Base-by-base conservation (phyloP, 331 rosid species). In the Pyracantha coccinea region DNA sequence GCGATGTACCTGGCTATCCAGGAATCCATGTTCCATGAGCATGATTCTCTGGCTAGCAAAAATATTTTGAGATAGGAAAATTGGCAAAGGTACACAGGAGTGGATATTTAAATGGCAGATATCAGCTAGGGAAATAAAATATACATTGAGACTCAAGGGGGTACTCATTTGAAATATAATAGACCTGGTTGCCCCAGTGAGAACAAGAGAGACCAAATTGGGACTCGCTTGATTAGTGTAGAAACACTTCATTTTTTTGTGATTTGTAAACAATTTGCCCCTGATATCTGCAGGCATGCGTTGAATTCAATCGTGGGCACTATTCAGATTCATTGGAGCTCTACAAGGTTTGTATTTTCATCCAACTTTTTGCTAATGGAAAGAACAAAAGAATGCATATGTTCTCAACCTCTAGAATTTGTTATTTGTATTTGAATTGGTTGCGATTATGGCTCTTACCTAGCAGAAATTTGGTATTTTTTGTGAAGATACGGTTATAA, bases 291-390 rank as follows among this genome's bases (percentile, higher is more conserved):
- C 96, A 92, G 99, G 99, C 98, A 68, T 95, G 98, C 55, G 99
- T 95, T 76, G 97, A 92, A 89, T 95, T 90, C 87, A 95, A 92
- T 71, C 96, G 96, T 23, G 97, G 92, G 73, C 93, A 86, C 72
- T 95, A 77, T 83, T 85, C 90, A 32, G 99, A 95, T 83, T 95
- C 98, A 2, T 87, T 92, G 76, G 98, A 90, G 83, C 77, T 95
- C 85, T 95, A 95, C 81, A 95, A 95, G 99, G 99, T 95, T 76
- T 75, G 96, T 88, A 24, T 70, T 63, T 81, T 75, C 76, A 24
- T 59, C 23, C 62, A 19, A 54, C 27, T 54, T 10, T 75, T 50
- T 79, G 63, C 31, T 61, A 38, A 20, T 57, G 20, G 29, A 47
- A 31, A 35, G 31, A 31, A 75, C 73, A 63, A n/a, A 33, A 23